phyloP scores from a whole-genome alignment of 2,329 filamentous ascomycete species.

The Colletotrichum camelliae region DNA sequence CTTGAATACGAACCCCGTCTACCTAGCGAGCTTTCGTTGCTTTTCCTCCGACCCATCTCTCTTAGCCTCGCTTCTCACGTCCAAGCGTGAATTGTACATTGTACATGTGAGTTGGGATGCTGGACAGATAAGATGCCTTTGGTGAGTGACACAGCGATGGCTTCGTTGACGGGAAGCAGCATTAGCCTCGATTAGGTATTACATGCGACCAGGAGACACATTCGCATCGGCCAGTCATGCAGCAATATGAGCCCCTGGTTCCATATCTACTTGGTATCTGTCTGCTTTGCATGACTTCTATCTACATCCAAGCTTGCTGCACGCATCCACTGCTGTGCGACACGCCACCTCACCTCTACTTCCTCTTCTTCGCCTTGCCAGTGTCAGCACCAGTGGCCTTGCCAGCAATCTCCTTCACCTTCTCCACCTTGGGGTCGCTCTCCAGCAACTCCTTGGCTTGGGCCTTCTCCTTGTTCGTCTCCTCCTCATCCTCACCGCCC shows the following conservation, averaged over 20 bases:
- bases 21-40: neutral
- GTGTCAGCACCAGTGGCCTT: slow-evolving; percentile 58
- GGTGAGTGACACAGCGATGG: neutral
- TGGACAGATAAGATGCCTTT: neutral
- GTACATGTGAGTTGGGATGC: neutral
- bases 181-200: neutral
- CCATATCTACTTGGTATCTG: neutral
- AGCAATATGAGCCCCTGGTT: neutral
- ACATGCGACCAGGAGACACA: neutral
- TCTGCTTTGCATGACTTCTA: neutral
- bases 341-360: slow-evolving; percentile 28
- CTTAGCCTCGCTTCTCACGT: neutral
- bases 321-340: neutral
- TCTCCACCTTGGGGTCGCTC: slow-evolving; percentile 39
- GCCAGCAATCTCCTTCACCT: slow-evolving; percentile 27
- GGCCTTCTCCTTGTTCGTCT: slow-evolving; percentile 44
- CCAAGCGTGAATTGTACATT: slow-evolving; percentile 6
- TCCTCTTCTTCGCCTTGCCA: slow-evolving; percentile 49
- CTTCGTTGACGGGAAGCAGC: neutral
- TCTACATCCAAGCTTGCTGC: neutral
- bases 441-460: slow-evolving; percentile 36
- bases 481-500: slow-evolving; percentile 86
- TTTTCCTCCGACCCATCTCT: slow-evolving; percentile 10
- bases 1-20: neutral
- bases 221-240: neutral